phyloP scores from a whole-genome alignment of 179 eudicot species.

The Spergularia azorica region DNA sequence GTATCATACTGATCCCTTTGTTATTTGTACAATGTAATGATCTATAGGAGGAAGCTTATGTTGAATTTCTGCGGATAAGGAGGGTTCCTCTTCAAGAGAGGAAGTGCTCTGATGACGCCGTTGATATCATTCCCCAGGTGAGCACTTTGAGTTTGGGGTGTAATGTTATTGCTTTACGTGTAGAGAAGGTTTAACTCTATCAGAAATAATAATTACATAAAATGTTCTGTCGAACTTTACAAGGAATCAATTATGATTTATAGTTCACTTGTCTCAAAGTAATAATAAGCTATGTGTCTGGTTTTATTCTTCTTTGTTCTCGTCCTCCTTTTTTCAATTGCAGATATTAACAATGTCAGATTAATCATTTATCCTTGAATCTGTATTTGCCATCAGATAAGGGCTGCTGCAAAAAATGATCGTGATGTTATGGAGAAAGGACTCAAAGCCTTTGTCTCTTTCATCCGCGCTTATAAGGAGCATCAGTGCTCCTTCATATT shows the following conservation, averaged over 20 bases:
- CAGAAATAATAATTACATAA: background rate
- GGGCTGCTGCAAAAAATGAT: constrained; percentile 67
- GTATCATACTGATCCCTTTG: background rate
- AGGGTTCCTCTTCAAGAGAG: constrained; percentile 70
- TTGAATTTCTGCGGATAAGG: constrained; percentile 67
- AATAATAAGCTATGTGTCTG: background rate
- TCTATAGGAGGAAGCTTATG: constrained; percentile 77
- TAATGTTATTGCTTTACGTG: background rate
- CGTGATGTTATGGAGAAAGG: constrained; percentile 96
- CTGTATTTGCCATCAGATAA: constrained; percentile 49
- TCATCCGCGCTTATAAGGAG: constrained; percentile 87
- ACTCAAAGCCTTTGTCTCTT: constrained; percentile 77
- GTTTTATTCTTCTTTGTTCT: background rate
- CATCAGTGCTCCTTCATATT: constrained; percentile 84
- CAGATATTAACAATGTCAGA: background rate
- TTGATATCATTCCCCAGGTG: constrained; percentile 71
- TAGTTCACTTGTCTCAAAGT: background rate
- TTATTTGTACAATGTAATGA: constrained; percentile 20
- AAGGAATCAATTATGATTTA: background rate
- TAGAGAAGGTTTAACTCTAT: background rate
- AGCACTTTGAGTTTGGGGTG: constrained; percentile 20
- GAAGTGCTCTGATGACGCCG: constrained; percentile 48
- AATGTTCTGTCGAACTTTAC: too few species aligned
- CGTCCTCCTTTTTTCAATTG: background rate
- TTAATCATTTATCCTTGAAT: background rate